These are phyloP conservation scores for Thalassiosira mediterranea DNA, from an alignment of 352 stramenopile genomes.

Conservation along the genomic window DNA sequence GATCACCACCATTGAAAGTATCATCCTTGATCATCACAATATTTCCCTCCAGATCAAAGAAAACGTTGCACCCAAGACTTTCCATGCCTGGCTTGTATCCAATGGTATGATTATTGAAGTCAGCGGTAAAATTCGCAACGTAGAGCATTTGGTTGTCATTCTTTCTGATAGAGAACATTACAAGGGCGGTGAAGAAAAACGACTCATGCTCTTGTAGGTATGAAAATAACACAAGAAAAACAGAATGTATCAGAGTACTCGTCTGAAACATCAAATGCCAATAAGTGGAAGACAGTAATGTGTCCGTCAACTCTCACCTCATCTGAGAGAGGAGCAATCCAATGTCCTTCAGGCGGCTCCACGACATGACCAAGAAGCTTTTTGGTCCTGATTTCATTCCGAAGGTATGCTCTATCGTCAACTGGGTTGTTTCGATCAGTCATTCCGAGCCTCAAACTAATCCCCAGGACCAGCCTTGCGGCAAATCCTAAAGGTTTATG, in stretches of 20 bases:
- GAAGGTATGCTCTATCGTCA: constrained; percentile 6
- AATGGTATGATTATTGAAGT: too few relatives aligned
- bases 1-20: not conserved
- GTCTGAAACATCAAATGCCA: not conserved
- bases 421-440: constrained; percentile 12
- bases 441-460: constrained; percentile 2
- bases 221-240: not conserved
- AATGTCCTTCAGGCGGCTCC: constrained; percentile 5
- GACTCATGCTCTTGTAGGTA: too few relatives aligned
- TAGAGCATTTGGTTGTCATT: too few relatives aligned
- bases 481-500: not conserved
- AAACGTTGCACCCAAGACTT: too few relatives aligned
- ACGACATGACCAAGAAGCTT: not conserved
- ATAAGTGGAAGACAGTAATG: not conserved
- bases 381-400: constrained; percentile 11
- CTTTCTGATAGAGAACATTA: too few relatives aligned
- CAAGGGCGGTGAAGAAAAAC: too few relatives aligned
- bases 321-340: constrained; percentile 1
- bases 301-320: not conserved
- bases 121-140: too few relatives aligned
- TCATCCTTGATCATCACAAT: constrained; percentile 3
- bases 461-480: not conserved
- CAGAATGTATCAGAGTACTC: not conserved
- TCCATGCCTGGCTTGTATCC: too few relatives aligned
- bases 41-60: constrained; percentile 15